Conservation (phyloP, 257 asterid species). For the Solanum pinnatisectum region DNA sequence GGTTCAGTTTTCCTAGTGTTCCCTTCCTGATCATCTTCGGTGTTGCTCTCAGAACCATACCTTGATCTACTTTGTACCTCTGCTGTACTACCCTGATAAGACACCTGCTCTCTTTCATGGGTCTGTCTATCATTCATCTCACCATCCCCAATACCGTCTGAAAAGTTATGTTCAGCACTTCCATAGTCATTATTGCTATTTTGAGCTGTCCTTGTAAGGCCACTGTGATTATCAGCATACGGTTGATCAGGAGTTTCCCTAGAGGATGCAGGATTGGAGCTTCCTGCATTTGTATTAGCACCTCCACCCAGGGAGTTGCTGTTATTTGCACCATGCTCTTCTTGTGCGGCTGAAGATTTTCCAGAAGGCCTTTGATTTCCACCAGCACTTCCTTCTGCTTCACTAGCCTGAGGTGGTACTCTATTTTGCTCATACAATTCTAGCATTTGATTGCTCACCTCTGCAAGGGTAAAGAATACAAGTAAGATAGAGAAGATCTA, state of each 20-base stretch:
- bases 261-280: slow-evolving; percentile 33
- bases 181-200: slow-evolving; percentile 16
- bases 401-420: slow-evolving; percentile 61
- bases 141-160: slow-evolving; percentile 19
- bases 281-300: slow-evolving; percentile 31
- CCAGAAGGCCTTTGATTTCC: slow-evolving; percentile 46
- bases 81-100: slow-evolving; percentile 21
- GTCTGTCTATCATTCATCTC: slow-evolving; percentile 24
- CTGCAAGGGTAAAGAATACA: slow-evolving; percentile 41
- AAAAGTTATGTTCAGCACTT: slow-evolving; percentile 7
- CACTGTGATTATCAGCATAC: slow-evolving; percentile 17
- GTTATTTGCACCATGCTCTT: slow-evolving; percentile 24
- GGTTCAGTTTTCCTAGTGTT: slow-evolving; percentile 30
- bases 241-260: slow-evolving; percentile 23
- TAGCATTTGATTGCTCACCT: slow-evolving; percentile 93
- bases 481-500: background rate
- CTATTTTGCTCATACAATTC: slow-evolving; percentile 74
- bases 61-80: slow-evolving; percentile 20
- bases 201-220: slow-evolving; percentile 13
- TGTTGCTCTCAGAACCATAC: slow-evolving; percentile 19
- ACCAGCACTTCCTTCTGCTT: slow-evolving; percentile 73
- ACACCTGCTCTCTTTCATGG: slow-evolving; percentile 25
- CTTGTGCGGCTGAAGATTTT: slow-evolving; percentile 34
- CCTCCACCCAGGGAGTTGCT: slow-evolving; percentile 36
- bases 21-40: slow-evolving; percentile 26